Base-by-base conservation (phyloP, 768 basidiomycete genomes). In the Vararia minispora region DNA sequence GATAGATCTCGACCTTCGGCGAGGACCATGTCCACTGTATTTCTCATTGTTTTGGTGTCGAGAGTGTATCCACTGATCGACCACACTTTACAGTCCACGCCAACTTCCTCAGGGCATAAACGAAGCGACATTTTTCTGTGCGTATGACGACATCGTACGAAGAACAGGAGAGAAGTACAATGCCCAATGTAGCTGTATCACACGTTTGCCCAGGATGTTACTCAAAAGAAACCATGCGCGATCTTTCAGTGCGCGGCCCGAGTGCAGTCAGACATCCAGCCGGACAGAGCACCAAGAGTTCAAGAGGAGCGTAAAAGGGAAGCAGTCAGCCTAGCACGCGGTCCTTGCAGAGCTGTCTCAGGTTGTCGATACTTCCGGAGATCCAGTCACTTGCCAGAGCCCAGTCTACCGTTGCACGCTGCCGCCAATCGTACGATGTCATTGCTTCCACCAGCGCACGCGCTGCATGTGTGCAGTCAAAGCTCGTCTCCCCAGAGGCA, bases 1-100 rank as follows among this genome's bases (percentile, higher is more conserved):
- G 12, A 27, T 35, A 90, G 88, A 81, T 95, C 30, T 89, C 90
- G 1, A 90, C 87, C 3, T 94, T 94, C 53, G 81, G 77, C 13
- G 66, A 79, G 9, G 91, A 91, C 48, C 94, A 99, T 52, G 68
- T 98, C 46, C 80, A 79, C 37, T 97, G 87, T 87, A 46, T 59
- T 83, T 62, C 32, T 39, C 11, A 28, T 35, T 18, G 9, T 37
- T 24, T 38, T 28, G 11, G 34, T 45, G 38, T 46, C 55, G 35
- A 44, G 52, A 18, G 45, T 36, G 6, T 47, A 50, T 47, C n/a
- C 25, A 44, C 38, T 43, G 45, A 45, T 11, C 36, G 48, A 18
- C 55, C 53, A 33, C 43, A 52, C 36, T 42, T 58, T 30, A 43
- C 50, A 79, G 94, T 81, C 66, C 92, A 97, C 46, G 87, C 89